Percentiles rank a stretch among this genome's conserved stretches.
phyloP scores from a whole-genome alignment of 306 rosid species.

The Prunus mira region DNA sequence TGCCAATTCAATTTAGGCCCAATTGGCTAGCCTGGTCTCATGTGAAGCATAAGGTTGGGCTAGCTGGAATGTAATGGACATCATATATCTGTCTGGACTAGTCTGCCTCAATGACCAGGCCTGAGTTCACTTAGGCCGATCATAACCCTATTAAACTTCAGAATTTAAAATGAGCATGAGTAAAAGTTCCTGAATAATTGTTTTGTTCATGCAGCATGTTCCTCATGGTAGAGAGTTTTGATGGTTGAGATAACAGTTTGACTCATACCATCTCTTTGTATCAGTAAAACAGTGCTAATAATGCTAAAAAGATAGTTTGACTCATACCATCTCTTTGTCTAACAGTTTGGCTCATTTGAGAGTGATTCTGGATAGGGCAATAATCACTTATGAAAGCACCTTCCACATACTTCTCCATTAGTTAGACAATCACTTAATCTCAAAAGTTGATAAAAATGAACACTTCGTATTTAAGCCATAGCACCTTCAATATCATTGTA shows the following conservation, averaged over 20 bases:
- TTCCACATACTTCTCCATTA: no score
- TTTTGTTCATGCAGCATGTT: no score
- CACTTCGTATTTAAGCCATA: neutral
- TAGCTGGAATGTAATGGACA: neutral
- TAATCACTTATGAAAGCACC: no score
- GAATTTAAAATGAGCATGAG: neutral
- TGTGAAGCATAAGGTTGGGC: neutral
- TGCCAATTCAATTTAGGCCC: neutral
- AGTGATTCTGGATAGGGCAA: no score
- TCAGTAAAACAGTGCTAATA: neutral
- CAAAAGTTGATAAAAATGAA: neutral
- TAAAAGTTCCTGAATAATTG: neutral
- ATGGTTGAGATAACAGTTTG: neutral
- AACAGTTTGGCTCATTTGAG: no score
- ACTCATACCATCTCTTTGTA: neutral
- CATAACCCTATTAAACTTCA: neutral
- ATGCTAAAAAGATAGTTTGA: neutral
- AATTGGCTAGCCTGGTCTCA: neutral
- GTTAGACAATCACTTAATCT: neutral
- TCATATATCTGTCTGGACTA: neutral
- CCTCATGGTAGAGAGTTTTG: neutral
- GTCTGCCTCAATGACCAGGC: neutral
- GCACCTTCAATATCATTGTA: neutral
- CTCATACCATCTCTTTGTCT: neutral
- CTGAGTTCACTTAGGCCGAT: neutral